Evolutionary conservation across 768 basidiomycete species (phyloP), one percentile per base, ranked within the genome.

Genomic region (Peribolospora baueri): DNA sequence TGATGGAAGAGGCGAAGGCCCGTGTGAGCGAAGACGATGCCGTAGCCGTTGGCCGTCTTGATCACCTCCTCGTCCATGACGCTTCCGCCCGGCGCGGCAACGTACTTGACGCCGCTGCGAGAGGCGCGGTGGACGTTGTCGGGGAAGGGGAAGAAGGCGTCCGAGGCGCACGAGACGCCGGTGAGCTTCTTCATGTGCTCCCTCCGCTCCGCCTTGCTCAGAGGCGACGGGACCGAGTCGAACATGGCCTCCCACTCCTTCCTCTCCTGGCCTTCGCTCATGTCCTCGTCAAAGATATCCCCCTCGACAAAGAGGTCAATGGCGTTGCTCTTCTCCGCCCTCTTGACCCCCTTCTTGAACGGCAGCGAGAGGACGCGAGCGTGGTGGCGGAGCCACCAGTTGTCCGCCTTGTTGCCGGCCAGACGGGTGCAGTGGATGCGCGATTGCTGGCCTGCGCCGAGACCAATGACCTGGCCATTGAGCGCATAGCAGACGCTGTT

Each of bases 61-160:
- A 98, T 80, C 64, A 93, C 91, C 67, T 90, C 91, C 48, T 68
- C 78, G 64, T 98, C 93, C 91, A 97, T 97, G 57, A 98, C 87
- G 61, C 84, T 88, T 50, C 93, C 93, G 51, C 80, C 65, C 6
- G 71, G 70, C 6, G 64, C 64, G 37, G 86, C 87, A 50, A 98
- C 73, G 68, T 93, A 95, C 65, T 70, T 77, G 51, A 87, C 90
- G 0, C 93, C 93, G 58, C 86, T 90, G 73, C 83, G 81, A 68
- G 76, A 74, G 52, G 86, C 84, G 48, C 93, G 75, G 66, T 95
- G 84, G 42, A 98, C 91, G 62, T 97, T 98, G 65, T 98, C 93
- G 9, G 91, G 76, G 78, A 97, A 97, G 13, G 93, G 93, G 87
- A 97, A 97, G 76, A 98, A 98, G 52, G 91, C 93, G 61, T 98